Evolutionary conservation across 495 filamentous ascomycete species (phyloP).

Genomic region (Hyaloscypha hepaticicola): DNA sequence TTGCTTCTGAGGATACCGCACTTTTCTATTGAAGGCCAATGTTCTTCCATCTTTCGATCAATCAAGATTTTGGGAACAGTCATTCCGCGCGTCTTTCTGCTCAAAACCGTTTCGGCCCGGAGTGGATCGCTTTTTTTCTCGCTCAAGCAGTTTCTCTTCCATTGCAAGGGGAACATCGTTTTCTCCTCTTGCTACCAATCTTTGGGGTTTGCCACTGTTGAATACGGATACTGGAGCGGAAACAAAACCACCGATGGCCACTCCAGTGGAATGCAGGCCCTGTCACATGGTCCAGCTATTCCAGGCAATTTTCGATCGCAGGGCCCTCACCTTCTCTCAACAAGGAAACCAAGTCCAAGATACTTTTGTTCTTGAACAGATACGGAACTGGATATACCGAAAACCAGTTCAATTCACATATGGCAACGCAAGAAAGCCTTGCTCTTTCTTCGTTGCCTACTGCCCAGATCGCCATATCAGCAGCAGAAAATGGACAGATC

Average conservation of each 20-base stretch:
- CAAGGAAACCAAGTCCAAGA: slow-evolving; percentile 2
- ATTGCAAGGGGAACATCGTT: too few species aligned
- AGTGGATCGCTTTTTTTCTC: background rate
- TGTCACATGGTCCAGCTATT: too few species aligned
- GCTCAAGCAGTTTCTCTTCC: background rate
- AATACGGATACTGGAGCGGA: too few species aligned
- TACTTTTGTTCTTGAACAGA: slow-evolving; percentile 1
- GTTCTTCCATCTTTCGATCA: slow-evolving; percentile 1
- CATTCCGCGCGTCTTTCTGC: background rate
- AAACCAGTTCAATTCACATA: background rate
- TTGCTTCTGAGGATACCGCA: background rate
- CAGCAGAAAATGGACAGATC: slow-evolving; percentile 1
- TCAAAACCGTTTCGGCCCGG: background rate
- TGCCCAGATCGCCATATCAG: background rate
- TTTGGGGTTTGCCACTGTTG: too few species aligned
- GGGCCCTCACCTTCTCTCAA: background rate
- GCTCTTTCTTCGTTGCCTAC: background rate
- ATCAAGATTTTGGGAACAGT: slow-evolving; percentile 3
- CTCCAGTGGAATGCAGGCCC: too few species aligned
- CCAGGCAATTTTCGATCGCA: too few species aligned
- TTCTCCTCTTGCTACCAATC: background rate
- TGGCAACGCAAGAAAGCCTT: background rate
- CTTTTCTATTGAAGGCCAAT: background rate
- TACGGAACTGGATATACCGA: background rate
- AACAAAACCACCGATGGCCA: too few species aligned